Evolutionary conservation across 768 basidiomycete species (phyloP).

Genomic region (Trametopsis cervina): DNA sequence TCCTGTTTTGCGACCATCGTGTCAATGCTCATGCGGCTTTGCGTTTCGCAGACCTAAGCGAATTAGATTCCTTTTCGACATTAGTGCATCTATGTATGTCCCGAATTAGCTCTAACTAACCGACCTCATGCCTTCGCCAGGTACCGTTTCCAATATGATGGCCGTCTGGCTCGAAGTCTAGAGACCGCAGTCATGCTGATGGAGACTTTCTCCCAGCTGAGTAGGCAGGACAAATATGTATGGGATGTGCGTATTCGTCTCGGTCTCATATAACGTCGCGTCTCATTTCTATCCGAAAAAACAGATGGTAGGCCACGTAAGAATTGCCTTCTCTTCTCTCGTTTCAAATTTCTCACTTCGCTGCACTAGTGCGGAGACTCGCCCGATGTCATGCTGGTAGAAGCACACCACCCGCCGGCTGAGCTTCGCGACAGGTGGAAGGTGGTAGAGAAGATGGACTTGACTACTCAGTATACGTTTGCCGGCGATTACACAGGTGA

Average conservation of each 20-base stretch:
- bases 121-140: conserved; percentile 21
- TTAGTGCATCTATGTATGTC: conserved; percentile 59
- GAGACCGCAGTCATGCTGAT: conserved; percentile 73
- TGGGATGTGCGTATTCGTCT: conserved; percentile 53
- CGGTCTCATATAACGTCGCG: not conserved
- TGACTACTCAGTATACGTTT: conserved; percentile 63
- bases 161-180: conserved; percentile 52
- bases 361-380: conserved; percentile 67
- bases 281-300: conserved; percentile 1
- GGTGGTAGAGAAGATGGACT: conserved; percentile 60
- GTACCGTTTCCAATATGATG: conserved; percentile 72
- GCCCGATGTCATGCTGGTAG: conserved; percentile 46
- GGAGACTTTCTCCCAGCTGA: conserved; percentile 61
- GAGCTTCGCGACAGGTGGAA: conserved; percentile 60
- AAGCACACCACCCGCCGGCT: conserved; percentile 39
- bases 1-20: not conserved
- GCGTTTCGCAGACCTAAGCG: conserved; percentile 50
- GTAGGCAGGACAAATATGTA: conserved; percentile 63
- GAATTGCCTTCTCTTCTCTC: too few relatives aligned
- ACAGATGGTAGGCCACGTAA: conserved; percentile 61
- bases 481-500: conserved; percentile 60
- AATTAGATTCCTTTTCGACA: conserved; percentile 62
- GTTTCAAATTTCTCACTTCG: too few relatives aligned
- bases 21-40: not conserved
- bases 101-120: not conserved